Percentiles rank a stretch among this genome's conserved stretches.
phyloP scores from a whole-genome alignment of 306 rosid species.

The Pyrus communis region DNA sequence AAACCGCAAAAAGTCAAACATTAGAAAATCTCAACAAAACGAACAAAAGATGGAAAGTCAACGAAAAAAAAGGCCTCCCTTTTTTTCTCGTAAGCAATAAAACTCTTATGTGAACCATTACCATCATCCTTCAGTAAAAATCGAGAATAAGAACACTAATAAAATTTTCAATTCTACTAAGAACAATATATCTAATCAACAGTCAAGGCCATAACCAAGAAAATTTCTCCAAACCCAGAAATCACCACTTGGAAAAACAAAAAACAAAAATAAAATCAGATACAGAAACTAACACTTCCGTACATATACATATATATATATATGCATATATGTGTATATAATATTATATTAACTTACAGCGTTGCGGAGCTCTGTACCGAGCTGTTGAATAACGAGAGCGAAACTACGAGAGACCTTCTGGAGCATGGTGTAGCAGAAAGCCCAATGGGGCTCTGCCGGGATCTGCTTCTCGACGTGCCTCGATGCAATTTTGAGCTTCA shows the following conservation, averaged over 20 bases:
- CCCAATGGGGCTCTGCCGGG: conserved; percentile 91
- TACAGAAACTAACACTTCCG: neutral
- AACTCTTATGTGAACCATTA: neutral
- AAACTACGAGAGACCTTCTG: conserved; percentile 93
- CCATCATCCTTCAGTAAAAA: neutral
- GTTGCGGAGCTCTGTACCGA: conserved; percentile 69
- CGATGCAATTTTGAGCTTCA: conserved; percentile 75
- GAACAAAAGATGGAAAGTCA: neutral
- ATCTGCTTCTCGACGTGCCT: conserved; percentile 87
- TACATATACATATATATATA: neutral
- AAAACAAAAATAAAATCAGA: neutral
- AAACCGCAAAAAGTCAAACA: conserved; percentile 11
- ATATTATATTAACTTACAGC: conserved; percentile 48
- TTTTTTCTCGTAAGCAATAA: neutral
- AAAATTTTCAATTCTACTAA: neutral
- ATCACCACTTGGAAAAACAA: neutral
- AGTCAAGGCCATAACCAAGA: neutral
- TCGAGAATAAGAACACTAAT: neutral
- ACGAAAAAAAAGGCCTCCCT: neutral
- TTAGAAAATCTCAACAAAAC: neutral
- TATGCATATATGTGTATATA: neutral
- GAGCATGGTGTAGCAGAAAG: conserved; percentile 74
- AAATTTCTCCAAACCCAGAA: neutral
- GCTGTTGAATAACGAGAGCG: conserved; percentile 91
- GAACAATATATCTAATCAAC: neutral